phyloP scores from a whole-genome alignment of 441 rosid species.

The Eruca vesicaria region DNA sequence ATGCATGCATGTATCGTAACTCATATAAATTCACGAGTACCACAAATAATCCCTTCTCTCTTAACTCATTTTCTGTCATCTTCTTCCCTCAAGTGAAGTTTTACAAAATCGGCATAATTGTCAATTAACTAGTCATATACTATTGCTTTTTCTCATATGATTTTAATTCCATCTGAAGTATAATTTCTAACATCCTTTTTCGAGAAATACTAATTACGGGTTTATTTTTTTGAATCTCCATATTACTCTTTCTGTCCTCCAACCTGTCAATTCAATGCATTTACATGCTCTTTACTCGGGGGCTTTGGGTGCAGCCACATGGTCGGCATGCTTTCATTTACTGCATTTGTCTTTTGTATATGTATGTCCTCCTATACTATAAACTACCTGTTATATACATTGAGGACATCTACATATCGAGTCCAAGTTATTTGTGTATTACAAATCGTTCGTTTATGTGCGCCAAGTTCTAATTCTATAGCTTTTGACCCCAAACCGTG shows the following conservation, averaged over 20 bases:
- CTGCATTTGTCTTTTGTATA: constrained; percentile 9
- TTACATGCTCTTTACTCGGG: constrained; percentile 21
- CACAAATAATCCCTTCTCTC: neutral
- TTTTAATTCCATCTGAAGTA: neutral
- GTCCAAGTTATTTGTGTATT: neutral
- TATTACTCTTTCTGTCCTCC: constrained; percentile 8
- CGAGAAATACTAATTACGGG: neutral
- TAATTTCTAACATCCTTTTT: neutral
- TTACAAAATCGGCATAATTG: neutral
- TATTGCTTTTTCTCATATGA: neutral
- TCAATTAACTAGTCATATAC: neutral
- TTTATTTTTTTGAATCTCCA: neutral
- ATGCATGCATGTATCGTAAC: neutral
- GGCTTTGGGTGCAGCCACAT: constrained; percentile 29
- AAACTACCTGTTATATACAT: neutral
- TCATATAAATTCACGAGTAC: no score
- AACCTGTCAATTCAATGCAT: constrained; percentile 31
- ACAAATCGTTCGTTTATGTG: neutral
- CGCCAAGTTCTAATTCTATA: neutral
- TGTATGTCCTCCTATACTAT: neutral
- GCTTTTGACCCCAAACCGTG: no score
- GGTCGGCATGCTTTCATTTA: constrained; percentile 33
- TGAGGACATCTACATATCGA: neutral
- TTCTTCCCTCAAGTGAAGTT: neutral
- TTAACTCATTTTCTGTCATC: neutral